Conservation (phyloP, 495 filamentous ascomycete genomes). For the Talaromyces adpressus region DNA sequence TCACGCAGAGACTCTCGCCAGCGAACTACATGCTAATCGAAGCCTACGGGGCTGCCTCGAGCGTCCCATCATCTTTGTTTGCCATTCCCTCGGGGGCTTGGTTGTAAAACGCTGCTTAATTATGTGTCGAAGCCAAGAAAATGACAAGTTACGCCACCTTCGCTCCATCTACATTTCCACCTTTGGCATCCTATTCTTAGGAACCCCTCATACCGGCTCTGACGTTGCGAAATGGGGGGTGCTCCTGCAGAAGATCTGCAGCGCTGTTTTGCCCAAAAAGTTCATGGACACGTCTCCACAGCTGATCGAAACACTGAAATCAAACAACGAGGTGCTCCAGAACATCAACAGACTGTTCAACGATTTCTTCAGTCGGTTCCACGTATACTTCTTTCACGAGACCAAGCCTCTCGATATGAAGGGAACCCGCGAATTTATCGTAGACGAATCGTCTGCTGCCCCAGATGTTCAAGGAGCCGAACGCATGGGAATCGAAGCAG, state of each 20-base stretch:
- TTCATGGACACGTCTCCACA: slow-evolving; percentile 64
- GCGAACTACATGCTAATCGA: slow-evolving; percentile 50
- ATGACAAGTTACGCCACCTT: slow-evolving; percentile 61
- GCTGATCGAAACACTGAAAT: slow-evolving; percentile 64
- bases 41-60: slow-evolving; percentile 46
- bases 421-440: slow-evolving; percentile 54
- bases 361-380: slow-evolving; percentile 64
- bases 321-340: slow-evolving; percentile 73
- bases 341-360: slow-evolving; percentile 74
- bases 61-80: slow-evolving; percentile 78
- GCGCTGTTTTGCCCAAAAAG: slow-evolving; percentile 60
- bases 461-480: slow-evolving; percentile 69
- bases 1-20: slow-evolving; percentile 76
- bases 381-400: slow-evolving; percentile 69
- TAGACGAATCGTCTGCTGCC: slow-evolving; percentile 68
- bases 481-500: slow-evolving; percentile 71
- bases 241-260: slow-evolving; percentile 66
- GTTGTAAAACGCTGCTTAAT: slow-evolving; percentile 69
- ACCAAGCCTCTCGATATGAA: slow-evolving; percentile 59
- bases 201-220: slow-evolving; percentile 79
- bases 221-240: slow-evolving; percentile 72
- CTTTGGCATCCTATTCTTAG: slow-evolving; percentile 78
- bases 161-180: slow-evolving; percentile 78
- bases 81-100: slow-evolving; percentile 76
- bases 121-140: slow-evolving; percentile 55